Evolutionary conservation across 441 rosid genomes (phyloP).

Genomic region (Corymbia calophylla): DNA sequence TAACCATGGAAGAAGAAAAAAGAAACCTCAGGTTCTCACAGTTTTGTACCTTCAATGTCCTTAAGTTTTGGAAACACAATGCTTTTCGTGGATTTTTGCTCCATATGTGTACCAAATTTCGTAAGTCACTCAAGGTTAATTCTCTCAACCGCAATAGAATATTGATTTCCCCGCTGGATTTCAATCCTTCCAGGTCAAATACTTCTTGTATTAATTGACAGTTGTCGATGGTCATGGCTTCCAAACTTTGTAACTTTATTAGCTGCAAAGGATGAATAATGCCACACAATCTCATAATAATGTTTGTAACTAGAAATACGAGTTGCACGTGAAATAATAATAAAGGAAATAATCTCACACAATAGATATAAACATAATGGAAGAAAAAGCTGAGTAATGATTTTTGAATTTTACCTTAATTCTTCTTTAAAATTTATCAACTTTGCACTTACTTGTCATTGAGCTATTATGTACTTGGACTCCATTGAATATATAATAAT

Average conservation of each 20-base stretch:
- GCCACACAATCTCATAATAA: not conserved
- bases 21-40: not conserved
- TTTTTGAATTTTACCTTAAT: not conserved
- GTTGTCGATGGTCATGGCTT: not conserved
- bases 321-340: not conserved
- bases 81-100: not conserved
- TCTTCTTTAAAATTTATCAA: not conserved
- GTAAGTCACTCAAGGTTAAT: not conserved
- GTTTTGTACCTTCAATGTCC: not conserved
- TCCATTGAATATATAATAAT: not conserved
- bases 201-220: accelerated
- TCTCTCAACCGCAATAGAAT: accelerated
- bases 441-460: not conserved
- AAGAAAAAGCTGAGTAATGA: not conserved
- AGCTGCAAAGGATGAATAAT: not conserved
- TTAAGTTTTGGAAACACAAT: not conserved
- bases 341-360: accelerated
- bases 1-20: not conserved
- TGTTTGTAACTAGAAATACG: not conserved
- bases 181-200: accelerated
- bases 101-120: not conserved
- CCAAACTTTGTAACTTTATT: not conserved
- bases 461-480: not conserved
- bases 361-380: too few relatives aligned
- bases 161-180: accelerated